phyloP scores from a whole-genome alignment of 805 yeast genomes.

The Myxozyma lipomycoides region DNA sequence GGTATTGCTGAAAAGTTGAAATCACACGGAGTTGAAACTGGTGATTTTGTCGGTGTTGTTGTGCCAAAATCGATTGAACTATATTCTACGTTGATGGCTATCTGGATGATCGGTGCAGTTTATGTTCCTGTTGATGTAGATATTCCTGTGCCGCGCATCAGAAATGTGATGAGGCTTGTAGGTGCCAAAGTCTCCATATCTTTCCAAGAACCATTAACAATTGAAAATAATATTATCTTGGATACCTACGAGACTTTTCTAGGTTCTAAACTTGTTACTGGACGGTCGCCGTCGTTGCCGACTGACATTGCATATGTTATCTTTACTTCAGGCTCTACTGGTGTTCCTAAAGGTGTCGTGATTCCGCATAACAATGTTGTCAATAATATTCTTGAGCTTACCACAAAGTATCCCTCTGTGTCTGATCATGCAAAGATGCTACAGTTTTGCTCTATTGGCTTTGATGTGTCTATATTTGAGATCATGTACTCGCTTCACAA shows the following conservation, averaged over 20 bases:
- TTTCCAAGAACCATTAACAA: not conserved
- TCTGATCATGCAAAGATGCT: slow-evolving; percentile 16
- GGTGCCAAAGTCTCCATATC: slow-evolving; percentile 1
- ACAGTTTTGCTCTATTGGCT: slow-evolving; percentile 29
- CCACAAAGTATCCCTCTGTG: slow-evolving; percentile 10
- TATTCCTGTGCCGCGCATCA: slow-evolving; percentile 18
- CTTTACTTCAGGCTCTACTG: slow-evolving; percentile 33
- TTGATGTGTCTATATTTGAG: slow-evolving; percentile 32
- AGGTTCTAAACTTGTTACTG: not conserved
- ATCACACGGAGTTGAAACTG: not conserved
- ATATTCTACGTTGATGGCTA: slow-evolving; percentile 20
- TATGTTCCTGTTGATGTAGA: slow-evolving; percentile 25
- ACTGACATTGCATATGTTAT: slow-evolving; percentile 21
- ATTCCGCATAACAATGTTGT: slow-evolving; percentile 27
- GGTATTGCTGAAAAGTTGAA: slow-evolving; percentile 1
- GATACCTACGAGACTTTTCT: not conserved
- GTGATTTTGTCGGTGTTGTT: slow-evolving; percentile 12
- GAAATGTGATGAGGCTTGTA: not conserved
- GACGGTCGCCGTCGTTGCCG: not conserved
- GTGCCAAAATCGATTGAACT: slow-evolving; percentile 18
- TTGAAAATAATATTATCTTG: not conserved
- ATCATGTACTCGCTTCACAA: slow-evolving; percentile 21
- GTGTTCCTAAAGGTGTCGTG: slow-evolving; percentile 31
- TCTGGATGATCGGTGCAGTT: slow-evolving; percentile 26
- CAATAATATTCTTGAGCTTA: slow-evolving; percentile 25